Evolutionary conservation across 2,329 filamentous ascomycete species (phyloP).

Genomic region (Septoria linicola): DNA sequence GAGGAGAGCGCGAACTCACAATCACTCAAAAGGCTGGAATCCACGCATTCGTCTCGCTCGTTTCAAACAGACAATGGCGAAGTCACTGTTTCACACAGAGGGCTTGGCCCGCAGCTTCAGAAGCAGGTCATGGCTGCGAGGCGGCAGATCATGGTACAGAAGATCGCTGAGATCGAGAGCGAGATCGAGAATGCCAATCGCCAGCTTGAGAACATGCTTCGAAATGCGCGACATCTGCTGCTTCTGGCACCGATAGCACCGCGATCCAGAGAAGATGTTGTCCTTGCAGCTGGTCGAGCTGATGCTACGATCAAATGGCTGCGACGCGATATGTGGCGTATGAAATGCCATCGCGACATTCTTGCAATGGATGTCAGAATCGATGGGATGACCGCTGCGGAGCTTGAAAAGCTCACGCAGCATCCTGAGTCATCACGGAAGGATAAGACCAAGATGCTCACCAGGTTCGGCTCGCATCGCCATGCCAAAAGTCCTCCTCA

Average conservation of each 20-base stretch:
- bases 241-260: conserved; percentile 86
- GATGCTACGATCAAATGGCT: conserved; percentile 90
- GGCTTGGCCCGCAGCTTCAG: conserved; percentile 64
- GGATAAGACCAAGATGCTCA: conserved; percentile 28
- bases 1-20: conserved; percentile 68
- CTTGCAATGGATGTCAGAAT: conserved; percentile 81
- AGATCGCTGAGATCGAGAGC: conserved; percentile 79
- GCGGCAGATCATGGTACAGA: conserved; percentile 76
- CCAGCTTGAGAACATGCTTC: conserved; percentile 76
- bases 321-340: conserved; percentile 88
- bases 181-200: conserved; percentile 71
- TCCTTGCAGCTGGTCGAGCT: conserved; percentile 80
- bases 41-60: conserved; percentile 48
- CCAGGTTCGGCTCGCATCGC: conserved; percentile 24
- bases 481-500: conserved; percentile 29
- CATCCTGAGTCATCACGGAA: conserved; percentile 28
- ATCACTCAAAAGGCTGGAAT: conserved; percentile 69
- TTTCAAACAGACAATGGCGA: conserved; percentile 72
- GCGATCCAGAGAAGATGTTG: conserved; percentile 81
- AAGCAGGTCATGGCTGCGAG: conserved; percentile 82
- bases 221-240: conserved; percentile 86
- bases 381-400: conserved; percentile 50
- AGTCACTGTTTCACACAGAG: conserved; percentile 60
- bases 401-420: conserved; percentile 26
- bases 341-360: conserved; percentile 88